These are phyloP conservation scores for Lentinus polychrous DNA, from an alignment of 1,284 basidiomycete genomes.

Conservation along the genomic window DNA sequence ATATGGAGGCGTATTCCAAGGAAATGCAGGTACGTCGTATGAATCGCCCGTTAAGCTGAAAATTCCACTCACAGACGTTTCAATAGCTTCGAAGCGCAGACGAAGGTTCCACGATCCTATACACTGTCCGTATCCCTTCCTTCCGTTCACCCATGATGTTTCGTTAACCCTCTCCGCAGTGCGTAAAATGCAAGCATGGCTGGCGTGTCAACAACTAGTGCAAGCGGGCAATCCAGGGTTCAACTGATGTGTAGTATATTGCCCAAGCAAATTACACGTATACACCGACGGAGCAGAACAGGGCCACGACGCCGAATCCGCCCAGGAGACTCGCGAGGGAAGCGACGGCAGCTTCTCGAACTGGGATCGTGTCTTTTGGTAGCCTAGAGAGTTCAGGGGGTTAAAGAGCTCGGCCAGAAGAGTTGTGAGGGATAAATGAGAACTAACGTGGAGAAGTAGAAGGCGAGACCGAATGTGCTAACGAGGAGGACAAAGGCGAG, in stretches of 20 bases:
- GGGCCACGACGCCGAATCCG: conserved; percentile 80
- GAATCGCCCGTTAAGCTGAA: not conserved
- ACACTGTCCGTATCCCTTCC: conserved; percentile 44
- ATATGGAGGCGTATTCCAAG: conserved; percentile 73
- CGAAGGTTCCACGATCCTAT: conserved; percentile 85
- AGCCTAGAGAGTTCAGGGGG: conserved; percentile 39
- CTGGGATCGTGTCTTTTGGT: conserved; percentile 61
- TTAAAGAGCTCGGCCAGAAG: conserved; percentile 12
- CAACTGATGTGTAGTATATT: not conserved
- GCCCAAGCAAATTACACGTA: conserved; percentile 55
- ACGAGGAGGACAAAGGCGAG: conserved; percentile 69
- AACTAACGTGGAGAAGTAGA: conserved; percentile 85
- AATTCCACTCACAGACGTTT: conserved; percentile 13
- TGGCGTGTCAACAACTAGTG: conserved; percentile 71
- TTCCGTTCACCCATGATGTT: not conserved
- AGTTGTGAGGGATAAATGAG: conserved; percentile 1
- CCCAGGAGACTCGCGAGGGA: conserved; percentile 69
- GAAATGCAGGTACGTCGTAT: conserved; percentile 58
- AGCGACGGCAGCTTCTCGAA: conserved; percentile 65
- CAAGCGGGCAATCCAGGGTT: not conserved
- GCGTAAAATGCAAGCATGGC: conserved; percentile 64
- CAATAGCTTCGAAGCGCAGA: conserved; percentile 80
- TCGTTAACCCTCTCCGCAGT: conserved; percentile 33
- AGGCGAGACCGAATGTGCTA: conserved; percentile 72
- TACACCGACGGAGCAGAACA: conserved; percentile 84